These are phyloP conservation scores for Austroboletus niveus DNA, from an alignment of 1,284 basidiomycete genomes.

Conservation along the genomic window DNA sequence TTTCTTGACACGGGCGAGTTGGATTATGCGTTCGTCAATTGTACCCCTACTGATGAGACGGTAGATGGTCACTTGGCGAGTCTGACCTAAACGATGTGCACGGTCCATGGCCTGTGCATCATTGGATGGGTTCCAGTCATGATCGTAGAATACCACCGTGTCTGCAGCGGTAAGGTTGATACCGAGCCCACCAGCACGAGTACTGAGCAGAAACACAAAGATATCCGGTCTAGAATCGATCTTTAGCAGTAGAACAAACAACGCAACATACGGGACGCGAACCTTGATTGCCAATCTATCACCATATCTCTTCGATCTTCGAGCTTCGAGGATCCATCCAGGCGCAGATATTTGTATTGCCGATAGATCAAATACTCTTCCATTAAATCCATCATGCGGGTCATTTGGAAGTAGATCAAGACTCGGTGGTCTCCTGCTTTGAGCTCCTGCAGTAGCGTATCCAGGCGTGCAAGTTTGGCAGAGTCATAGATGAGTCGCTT, in stretches of 20 bases:
- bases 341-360: constrained; percentile 95
- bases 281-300: constrained; percentile 99
- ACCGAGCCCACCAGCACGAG: constrained; percentile 94
- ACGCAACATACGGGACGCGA: constrained; percentile 27
- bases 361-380: constrained; percentile 98
- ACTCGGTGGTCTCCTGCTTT: constrained; percentile 94
- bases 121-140: constrained; percentile 99
- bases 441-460: constrained; percentile 86
- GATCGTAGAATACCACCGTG: constrained; percentile 98
- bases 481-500: constrained; percentile 97
- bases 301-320: constrained; percentile 99
- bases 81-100: constrained; percentile 97
- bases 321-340: constrained; percentile 95
- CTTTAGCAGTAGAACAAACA: constrained; percentile 3
- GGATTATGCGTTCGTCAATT: constrained; percentile 98
- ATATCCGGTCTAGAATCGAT: constrained; percentile 73
- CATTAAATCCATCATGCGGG: constrained; percentile 99
- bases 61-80: constrained; percentile 98
- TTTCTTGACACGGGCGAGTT: constrained; percentile 93
- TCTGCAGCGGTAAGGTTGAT: constrained; percentile 99
- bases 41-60: constrained; percentile 95
- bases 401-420: constrained; percentile 99
- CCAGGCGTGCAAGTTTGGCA: constrained; percentile 91
- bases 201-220: constrained; percentile 95
- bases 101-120: constrained; percentile 99